These are phyloP conservation scores for Halophytophthora batemanensis DNA, from an alignment of 352 stramenopile species.

Conservation along the genomic window DNA sequence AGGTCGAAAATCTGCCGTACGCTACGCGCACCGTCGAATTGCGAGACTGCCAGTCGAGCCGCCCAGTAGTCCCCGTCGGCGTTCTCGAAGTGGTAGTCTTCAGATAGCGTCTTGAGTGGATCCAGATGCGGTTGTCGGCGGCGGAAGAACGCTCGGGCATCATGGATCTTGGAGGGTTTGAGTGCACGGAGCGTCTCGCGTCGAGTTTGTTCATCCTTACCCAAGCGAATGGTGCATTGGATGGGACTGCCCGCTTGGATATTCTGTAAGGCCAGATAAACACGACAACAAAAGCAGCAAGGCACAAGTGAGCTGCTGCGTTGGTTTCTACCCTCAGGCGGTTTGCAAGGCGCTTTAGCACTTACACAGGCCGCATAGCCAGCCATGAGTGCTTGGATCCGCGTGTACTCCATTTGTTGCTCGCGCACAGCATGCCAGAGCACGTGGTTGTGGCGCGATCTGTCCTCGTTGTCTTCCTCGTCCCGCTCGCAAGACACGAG, in stretches of 20 bases:
- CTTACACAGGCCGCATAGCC: no score
- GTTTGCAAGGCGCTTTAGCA: no score
- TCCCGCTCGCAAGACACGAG: no score
- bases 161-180: constrained; percentile 24
- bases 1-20: constrained; percentile 37
- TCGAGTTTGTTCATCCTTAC: constrained; percentile 14
- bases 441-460: no score
- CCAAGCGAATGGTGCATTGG: constrained; percentile 21
- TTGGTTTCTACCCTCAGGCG: no score
- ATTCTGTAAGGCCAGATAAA: no score
- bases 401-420: constrained; percentile 7
- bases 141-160: constrained; percentile 16
- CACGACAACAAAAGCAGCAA: no score
- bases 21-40: constrained; percentile 21
- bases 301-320: no score
- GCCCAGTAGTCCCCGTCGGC: constrained; percentile 25
- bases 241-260: constrained; percentile 29
- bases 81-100: constrained; percentile 30
- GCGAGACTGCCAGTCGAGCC: constrained; percentile 21
- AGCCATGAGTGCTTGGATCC: no score
- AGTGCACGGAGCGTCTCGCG: constrained; percentile 9
- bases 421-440: constrained; percentile 10
- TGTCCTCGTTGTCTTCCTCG: no score
- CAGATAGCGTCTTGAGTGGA: constrained; percentile 21
- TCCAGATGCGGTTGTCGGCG: constrained; percentile 18